A percentile compares a stretch with the other conserved stretches of the same genome.
phyloP scores from a whole-genome alignment of 768 basidiomycete genomes.

The Chlorophyllum brunneum region DNA sequence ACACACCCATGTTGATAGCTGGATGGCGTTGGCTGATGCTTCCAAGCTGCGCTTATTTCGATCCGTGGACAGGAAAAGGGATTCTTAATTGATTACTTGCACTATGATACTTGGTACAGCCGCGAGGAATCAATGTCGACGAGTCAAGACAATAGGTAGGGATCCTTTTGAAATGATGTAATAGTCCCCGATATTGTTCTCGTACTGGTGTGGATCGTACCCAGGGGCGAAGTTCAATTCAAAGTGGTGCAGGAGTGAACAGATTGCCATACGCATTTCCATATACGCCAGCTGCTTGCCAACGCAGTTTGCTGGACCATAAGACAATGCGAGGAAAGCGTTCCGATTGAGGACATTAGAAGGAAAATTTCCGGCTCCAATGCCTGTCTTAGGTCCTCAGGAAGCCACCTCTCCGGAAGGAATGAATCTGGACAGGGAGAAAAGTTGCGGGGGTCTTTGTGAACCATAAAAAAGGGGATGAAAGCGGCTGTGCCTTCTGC shows the following conservation, averaged over 20 bases:
- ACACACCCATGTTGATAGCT: too few relatives aligned
- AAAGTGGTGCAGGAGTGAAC: conserved; percentile 32
- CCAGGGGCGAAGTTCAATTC: conserved; percentile 32
- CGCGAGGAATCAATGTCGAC: conserved; percentile 23
- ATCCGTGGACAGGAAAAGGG: too few relatives aligned
- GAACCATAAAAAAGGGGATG: conserved; percentile 34
- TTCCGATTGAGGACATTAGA: conserved; percentile 22
- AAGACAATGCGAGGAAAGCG: conserved; percentile 30
- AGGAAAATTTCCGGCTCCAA: conserved; percentile 32
- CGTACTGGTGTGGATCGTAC: conserved; percentile 28
- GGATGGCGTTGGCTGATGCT: too few relatives aligned
- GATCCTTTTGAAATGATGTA: conserved; percentile 29
- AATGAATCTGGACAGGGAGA: conserved; percentile 33
- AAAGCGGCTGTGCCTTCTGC: conserved; percentile 36
- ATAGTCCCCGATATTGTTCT: conserved; percentile 30
- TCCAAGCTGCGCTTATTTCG: too few relatives aligned
- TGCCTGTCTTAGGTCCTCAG: conserved; percentile 16
- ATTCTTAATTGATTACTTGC: too few relatives aligned
- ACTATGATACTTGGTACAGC: too few relatives aligned
- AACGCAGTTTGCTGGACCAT: conserved; percentile 48
- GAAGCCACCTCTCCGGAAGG: conserved; percentile 36
- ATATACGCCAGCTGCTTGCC: conserved; percentile 35
- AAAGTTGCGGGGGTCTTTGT: conserved; percentile 35
- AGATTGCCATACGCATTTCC: conserved; percentile 35
- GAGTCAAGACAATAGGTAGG: conserved; percentile 28